phyloP scores from a whole-genome alignment of 257 asterid species.

The Solanum chmielewskii region DNA sequence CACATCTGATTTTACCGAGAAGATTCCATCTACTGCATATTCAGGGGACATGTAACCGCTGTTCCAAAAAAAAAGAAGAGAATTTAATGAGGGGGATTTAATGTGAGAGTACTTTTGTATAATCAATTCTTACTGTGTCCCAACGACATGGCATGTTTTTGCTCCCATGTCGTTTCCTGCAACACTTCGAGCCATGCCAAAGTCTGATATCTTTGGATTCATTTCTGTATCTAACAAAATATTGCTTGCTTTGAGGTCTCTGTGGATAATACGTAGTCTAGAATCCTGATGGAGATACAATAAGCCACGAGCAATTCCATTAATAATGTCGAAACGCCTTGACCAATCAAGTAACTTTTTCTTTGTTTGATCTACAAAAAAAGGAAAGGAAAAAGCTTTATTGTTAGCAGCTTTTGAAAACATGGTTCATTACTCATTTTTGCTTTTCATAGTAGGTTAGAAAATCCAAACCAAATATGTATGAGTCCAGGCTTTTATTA shows the following conservation, averaged over 20 bases:
- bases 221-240: constrained; percentile 14
- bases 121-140: constrained; percentile 15
- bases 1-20: constrained; percentile 24
- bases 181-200: constrained; percentile 16
- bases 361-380: constrained; percentile 6
- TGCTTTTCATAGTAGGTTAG: neutral
- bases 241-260: constrained; percentile 26
- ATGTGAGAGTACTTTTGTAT: neutral
- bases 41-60: constrained; percentile 29
- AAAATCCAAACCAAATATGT: constrained; percentile 1
- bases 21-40: constrained; percentile 19
- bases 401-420: neutral
- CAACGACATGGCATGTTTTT: constrained; percentile 13
- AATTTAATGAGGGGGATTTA: neutral
- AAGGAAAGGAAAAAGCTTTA: neutral
- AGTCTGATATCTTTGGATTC: constrained; percentile 26
- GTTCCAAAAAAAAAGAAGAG: neutral
- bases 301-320: constrained; percentile 21
- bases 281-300: constrained; percentile 29
- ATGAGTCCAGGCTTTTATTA: neutral
- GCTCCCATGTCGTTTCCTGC: constrained; percentile 23
- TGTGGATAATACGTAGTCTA: constrained; percentile 16
- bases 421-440: neutral
- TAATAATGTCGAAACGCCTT: constrained; percentile 9
- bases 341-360: constrained; percentile 12